These are phyloP conservation scores for Penicillium cosmopolitanum DNA, from an alignment of 495 filamentous ascomycete genomes.

Conservation along the genomic window DNA sequence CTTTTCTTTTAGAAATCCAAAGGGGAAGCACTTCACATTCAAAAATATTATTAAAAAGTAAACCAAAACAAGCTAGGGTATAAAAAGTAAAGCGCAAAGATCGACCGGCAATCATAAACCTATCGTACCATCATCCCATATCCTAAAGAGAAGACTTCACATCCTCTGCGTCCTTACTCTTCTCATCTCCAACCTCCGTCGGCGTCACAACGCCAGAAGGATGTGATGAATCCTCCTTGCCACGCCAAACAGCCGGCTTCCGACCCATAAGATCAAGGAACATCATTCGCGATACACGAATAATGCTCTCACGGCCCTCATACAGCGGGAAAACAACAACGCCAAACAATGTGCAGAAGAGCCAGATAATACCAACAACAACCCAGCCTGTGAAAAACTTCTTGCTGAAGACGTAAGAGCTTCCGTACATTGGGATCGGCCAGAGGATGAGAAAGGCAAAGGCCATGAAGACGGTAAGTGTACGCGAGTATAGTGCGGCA, in stretches of 20 bases:
- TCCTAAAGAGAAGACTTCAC: conserved; percentile 13
- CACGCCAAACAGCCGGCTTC: conserved; percentile 39
- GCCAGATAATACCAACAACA: conserved; percentile 82
- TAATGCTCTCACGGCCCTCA: conserved; percentile 74
- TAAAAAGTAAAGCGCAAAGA: background rate
- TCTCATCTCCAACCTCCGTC: conserved; percentile 31
- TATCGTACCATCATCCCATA: conserved; percentile 7
- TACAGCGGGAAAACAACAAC: conserved; percentile 85
- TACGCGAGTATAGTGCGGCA: conserved; percentile 78
- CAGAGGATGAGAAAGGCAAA: conserved; percentile 80
- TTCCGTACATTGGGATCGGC: conserved; percentile 95
- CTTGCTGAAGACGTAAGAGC: conserved; percentile 85
- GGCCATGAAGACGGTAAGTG: conserved; percentile 74
- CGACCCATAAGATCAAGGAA: conserved; percentile 69
- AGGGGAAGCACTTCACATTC: background rate
- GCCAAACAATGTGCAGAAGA: conserved; percentile 72
- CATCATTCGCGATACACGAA: conserved; percentile 66
- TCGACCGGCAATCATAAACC: conserved; percentile 3
- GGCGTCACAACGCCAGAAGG: conserved; percentile 39
- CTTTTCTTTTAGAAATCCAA: no score
- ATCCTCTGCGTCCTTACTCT: conserved; percentile 25
- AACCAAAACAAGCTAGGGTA: background rate
- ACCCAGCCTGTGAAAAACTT: conserved; percentile 95
- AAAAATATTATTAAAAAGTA: background rate
- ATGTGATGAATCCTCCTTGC: conserved; percentile 28